Percentiles rank a stretch among this genome's conserved stretches.
Evolutionary conservation across 768 basidiomycete genomes (phyloP).

Genomic region (Kockovaella imperatae): DNA sequence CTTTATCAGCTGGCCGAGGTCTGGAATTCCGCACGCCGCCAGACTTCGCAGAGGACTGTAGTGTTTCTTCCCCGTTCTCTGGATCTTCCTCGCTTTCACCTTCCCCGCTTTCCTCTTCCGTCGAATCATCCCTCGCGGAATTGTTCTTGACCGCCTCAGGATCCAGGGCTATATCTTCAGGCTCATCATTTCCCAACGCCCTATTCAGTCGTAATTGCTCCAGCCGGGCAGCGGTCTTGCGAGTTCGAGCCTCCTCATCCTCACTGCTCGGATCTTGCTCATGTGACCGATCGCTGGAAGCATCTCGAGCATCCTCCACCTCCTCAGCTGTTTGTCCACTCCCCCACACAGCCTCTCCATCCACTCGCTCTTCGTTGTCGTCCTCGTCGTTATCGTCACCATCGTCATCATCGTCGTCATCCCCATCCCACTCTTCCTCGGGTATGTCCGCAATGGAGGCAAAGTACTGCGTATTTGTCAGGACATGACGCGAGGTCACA

Average conservation of each 20-base stretch:
- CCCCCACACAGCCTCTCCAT: slow-evolving; percentile 7
- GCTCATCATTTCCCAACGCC: slow-evolving; percentile 32
- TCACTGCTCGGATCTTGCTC: not conserved
- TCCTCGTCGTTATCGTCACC: slow-evolving; percentile 31
- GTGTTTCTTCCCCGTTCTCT: not conserved
- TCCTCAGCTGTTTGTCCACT: too few relatives aligned
- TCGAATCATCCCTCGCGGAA: slow-evolving; percentile 2
- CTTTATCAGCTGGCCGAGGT: not conserved
- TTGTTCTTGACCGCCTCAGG: slow-evolving; percentile 1
- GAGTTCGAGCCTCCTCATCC: slow-evolving; percentile 28
- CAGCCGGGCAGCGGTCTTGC: slow-evolving; percentile 21
- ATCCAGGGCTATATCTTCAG: slow-evolving; percentile 2
- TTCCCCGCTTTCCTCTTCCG: slow-evolving; percentile 8
- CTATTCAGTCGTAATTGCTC: slow-evolving; percentile 28
- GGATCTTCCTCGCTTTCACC: not conserved
- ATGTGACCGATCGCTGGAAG: not conserved
- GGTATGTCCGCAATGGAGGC: slow-evolving; percentile 30
- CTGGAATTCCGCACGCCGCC: not conserved
- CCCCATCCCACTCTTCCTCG: slow-evolving; percentile 15
- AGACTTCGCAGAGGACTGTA: not conserved
- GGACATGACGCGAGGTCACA: slow-evolving; percentile 3
- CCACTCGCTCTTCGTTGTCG: slow-evolving; percentile 27
- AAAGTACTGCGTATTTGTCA: slow-evolving; percentile 26
- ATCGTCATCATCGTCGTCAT: slow-evolving; percentile 32
- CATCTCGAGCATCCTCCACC: too few relatives aligned